These are phyloP conservation scores for Vigna nakashimae DNA, from an alignment of 306 rosid species.

Conservation along the genomic window DNA sequence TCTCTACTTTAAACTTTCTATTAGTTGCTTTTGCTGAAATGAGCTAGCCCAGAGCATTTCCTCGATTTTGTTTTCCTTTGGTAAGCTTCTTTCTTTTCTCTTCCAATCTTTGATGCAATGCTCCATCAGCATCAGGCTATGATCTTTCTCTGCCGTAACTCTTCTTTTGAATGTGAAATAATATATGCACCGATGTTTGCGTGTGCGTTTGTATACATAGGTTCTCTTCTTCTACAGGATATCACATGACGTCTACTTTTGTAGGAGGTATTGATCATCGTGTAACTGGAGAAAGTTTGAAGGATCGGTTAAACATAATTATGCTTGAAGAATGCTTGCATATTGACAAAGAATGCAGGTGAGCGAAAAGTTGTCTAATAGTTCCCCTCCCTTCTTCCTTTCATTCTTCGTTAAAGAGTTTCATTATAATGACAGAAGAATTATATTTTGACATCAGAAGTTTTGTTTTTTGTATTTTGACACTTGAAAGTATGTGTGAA, in stretches of 20 bases:
- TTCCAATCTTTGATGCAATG: slow-evolving; percentile 25
- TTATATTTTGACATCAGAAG: neutral
- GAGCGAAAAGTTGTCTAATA: slow-evolving; percentile 13
- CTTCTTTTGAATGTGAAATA: slow-evolving; percentile 1
- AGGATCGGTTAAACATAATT: slow-evolving; percentile 68
- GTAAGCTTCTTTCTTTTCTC: neutral
- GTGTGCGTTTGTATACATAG: too few relatives aligned
- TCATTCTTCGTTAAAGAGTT: slow-evolving; percentile 23
- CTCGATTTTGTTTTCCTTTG: slow-evolving; percentile 23
- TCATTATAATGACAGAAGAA: slow-evolving; percentile 3
- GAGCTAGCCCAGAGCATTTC: slow-evolving; percentile 21
- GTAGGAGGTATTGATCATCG: slow-evolving; percentile 51
- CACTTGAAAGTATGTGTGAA: neutral
- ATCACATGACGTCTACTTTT: slow-evolving; percentile 14
- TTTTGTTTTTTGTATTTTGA: neutral
- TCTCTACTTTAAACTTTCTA: slow-evolving; percentile 27
- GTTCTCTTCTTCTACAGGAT: neutral
- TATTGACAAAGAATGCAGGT: slow-evolving; percentile 79
- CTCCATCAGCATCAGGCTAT: neutral
- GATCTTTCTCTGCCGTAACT: neutral
- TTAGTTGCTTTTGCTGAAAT: slow-evolving; percentile 24
- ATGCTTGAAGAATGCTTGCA: slow-evolving; percentile 76
- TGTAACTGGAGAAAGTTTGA: slow-evolving; percentile 76
- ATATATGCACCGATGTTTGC: too few relatives aligned
- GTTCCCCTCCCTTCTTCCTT: neutral